A percentile compares a stretch with the other conserved stretches of the same genome.
Evolutionary conservation across 2,329 filamentous ascomycete genomes (phyloP).

Genomic region (Aspergillus hiratsukae): DNA sequence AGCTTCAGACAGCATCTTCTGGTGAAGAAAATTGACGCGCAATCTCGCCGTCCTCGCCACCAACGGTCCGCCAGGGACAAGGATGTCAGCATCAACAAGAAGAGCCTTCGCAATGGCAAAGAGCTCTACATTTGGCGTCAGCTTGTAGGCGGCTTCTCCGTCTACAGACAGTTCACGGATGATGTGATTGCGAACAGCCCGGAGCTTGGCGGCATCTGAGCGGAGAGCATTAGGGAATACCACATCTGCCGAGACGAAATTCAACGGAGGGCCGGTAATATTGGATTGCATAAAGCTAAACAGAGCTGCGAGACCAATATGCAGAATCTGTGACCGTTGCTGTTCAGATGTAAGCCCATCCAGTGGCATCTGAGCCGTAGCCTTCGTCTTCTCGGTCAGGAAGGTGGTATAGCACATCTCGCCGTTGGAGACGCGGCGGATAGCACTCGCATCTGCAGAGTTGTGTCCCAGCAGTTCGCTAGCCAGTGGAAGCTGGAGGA

Average conservation of each 20-base stretch:
- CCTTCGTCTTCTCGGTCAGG: slow-evolving; percentile 30
- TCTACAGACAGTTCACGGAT: slow-evolving; percentile 71
- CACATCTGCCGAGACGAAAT: slow-evolving; percentile 48
- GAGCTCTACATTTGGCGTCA: slow-evolving; percentile 79
- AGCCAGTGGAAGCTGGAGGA: slow-evolving; percentile 34
- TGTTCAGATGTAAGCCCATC: slow-evolving; percentile 23
- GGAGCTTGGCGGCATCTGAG: slow-evolving; percentile 39
- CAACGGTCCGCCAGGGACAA: slow-evolving; percentile 40
- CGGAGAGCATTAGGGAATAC: slow-evolving; percentile 44
- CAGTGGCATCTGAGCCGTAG: slow-evolving; percentile 14
- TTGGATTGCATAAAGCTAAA: slow-evolving; percentile 80
- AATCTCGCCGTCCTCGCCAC: slow-evolving; percentile 58
- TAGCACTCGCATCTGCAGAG: slow-evolving; percentile 19
- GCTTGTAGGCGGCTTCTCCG: slow-evolving; percentile 77
- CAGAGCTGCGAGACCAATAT: slow-evolving; percentile 64
- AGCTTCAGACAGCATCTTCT: slow-evolving; percentile 61
- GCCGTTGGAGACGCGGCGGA: slow-evolving; percentile 27
- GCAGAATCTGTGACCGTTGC: slow-evolving; percentile 40
- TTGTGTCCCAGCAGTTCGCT: slow-evolving; percentile 37
- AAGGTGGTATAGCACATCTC: slow-evolving; percentile 37
- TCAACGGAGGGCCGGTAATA: slow-evolving; percentile 79
- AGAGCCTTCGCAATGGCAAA: slow-evolving; percentile 69
- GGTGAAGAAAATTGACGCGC: slow-evolving; percentile 69
- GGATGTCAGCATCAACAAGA: slow-evolving; percentile 46
- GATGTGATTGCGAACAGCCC: slow-evolving; percentile 53